Evolutionary conservation across 345 rosid species (phyloP).

Genomic region (Turnera subulata): DNA sequence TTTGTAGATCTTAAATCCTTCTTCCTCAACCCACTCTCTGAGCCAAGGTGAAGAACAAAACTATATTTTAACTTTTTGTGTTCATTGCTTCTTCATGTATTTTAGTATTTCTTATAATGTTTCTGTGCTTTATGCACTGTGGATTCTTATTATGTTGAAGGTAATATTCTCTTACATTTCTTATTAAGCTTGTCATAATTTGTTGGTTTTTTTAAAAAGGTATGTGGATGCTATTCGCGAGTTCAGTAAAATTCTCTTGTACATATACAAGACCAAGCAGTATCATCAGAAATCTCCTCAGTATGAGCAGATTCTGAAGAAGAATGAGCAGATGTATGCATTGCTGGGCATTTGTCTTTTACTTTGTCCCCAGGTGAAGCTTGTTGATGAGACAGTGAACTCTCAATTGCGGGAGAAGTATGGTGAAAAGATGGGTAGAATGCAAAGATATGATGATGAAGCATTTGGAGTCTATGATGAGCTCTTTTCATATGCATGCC

Average conservation of each 20-base stretch:
- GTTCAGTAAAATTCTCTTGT: conserved; percentile 87
- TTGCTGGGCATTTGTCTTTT: conserved; percentile 77
- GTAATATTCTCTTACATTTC: not conserved
- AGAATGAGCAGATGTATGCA: conserved; percentile 99
- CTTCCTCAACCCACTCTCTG: not conserved
- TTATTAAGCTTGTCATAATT: conserved; percentile 9
- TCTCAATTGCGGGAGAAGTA: conserved; percentile 88
- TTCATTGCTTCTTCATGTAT: not conserved
- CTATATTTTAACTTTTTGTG: not conserved
- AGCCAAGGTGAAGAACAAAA: not conserved
- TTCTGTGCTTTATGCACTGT: not conserved
- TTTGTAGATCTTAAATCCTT: too few species aligned
- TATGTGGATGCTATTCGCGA: conserved; percentile 94
- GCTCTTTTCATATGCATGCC: conserved; percentile 98
- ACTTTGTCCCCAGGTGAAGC: conserved; percentile 88
- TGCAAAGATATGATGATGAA: conserved; percentile 92
- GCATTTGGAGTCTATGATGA: conserved; percentile 81
- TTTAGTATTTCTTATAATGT: not conserved
- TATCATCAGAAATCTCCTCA: conserved; percentile 90
- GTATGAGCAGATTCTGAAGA: conserved; percentile 91
- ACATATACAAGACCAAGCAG: conserved; percentile 92
- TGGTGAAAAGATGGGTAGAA: conserved; percentile 93
- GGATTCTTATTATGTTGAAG: too few species aligned
- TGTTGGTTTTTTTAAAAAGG: conserved; percentile 32
- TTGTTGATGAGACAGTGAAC: conserved; percentile 87